Conservation (phyloP, 2,329 filamentous ascomycete genomes). For the Xylariaceae sp. region DNA sequence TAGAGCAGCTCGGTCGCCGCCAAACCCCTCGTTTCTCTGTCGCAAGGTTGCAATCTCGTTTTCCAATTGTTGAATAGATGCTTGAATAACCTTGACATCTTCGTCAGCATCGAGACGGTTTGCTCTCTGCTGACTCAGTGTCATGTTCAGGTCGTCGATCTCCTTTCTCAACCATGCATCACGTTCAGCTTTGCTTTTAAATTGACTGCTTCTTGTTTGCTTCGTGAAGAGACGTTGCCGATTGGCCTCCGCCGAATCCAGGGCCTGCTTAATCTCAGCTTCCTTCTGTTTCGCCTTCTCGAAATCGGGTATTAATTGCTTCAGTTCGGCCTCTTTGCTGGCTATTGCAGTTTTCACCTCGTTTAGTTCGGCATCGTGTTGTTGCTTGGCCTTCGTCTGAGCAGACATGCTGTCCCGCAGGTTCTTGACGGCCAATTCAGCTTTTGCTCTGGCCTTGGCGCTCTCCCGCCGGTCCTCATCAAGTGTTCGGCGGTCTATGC, state of each 20-base stretch:
- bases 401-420: constrained; percentile 81
- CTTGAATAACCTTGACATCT: constrained; percentile 73
- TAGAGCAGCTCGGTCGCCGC: constrained; percentile 71
- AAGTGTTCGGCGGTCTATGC: constrained; percentile 81
- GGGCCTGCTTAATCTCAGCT: constrained; percentile 66
- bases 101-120: constrained; percentile 84
- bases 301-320: constrained; percentile 75
- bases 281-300: constrained; percentile 75
- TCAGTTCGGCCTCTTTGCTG: constrained; percentile 75
- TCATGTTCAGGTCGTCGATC: constrained; percentile 76
- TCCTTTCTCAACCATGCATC: constrained; percentile 81
- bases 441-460: constrained; percentile 78
- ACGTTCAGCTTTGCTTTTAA: constrained; percentile 84
- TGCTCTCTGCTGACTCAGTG: constrained; percentile 78
- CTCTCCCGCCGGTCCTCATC: constrained; percentile 87
- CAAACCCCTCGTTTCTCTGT: constrained; percentile 76
- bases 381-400: constrained; percentile 71
- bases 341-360: constrained; percentile 74
- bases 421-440: constrained; percentile 81
- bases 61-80: constrained; percentile 72
- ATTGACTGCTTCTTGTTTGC: constrained; percentile 85
- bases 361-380: constrained; percentile 72
- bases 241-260: constrained; percentile 75
- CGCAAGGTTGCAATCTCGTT: constrained; percentile 71
- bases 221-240: constrained; percentile 86